Base-by-base conservation (phyloP, 257 asterid genomes). In the Solanum peruvianum region DNA sequence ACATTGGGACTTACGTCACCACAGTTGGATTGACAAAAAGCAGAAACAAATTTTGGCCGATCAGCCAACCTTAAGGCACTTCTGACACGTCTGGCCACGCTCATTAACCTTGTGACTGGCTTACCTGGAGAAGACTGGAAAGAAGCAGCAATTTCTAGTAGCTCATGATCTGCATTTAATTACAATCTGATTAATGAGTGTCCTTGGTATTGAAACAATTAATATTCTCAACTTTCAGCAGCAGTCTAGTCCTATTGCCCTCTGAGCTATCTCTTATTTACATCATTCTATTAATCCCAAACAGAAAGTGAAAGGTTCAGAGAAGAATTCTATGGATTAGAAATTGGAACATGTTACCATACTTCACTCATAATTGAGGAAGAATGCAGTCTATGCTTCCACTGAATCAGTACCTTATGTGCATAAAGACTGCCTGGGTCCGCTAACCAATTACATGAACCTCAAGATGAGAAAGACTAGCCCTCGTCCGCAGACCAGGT, bases 1-100 rank as follows among this genome's bases (percentile, higher is more conserved):
- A 95, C 99, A 93, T 97, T 97, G 45, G 99, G 99, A 89, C 99
- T 96, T 87, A 97, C 99, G 83, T 97, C 99, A n/a, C 99, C 99
- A 86, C 99, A 97, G 87, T 97, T 97, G 84, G 93, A 89, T 90
- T 97, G 99, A 90, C 99, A 97, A 93, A 96, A 97, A 88, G 99
- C 98, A 27, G 99, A 93, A 85, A 97, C 97, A 92, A 97, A 97
- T 82, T 87, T 91, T 16, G 99, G 99, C 89, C 91, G 93, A 84
- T 93, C 93, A 56, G 94, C 93, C 90, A 83, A 91, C 93, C 98
- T 92, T 85, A 94, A 93, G 75, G 95, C 88, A 91, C 97, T 93
- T 91, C 99, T 94, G 23, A 97, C 99, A 89, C 99, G 99, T 76
- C 93, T 92, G 88, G 97, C 91, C 87, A 91, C 86, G 87, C 98